phyloP scores from a whole-genome alignment of 495 filamentous ascomycete genomes.

The Lentithecium fluviatile region DNA sequence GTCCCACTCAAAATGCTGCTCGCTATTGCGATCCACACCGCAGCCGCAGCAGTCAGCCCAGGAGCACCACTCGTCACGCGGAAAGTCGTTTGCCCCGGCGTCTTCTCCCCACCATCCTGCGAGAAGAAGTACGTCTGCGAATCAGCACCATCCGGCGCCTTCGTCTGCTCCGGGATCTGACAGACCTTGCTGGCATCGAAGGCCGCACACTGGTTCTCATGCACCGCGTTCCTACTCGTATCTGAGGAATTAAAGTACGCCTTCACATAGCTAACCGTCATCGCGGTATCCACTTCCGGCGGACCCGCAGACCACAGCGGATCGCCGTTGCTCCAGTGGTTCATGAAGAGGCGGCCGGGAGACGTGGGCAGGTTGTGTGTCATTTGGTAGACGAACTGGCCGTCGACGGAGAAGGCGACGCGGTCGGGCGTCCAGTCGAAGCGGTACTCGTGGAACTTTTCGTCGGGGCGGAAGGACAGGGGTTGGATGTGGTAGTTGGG shows the following conservation, averaged over 20 bases:
- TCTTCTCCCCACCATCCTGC: slow-evolving; percentile 36
- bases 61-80: slow-evolving; percentile 3
- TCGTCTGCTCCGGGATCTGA: slow-evolving; percentile 54
- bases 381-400: slow-evolving; percentile 54
- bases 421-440: slow-evolving; percentile 65
- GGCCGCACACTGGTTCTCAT: slow-evolving; percentile 20
- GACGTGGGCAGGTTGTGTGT: slow-evolving; percentile 53
- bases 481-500: slow-evolving; percentile 53
- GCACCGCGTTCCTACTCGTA: neutral
- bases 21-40: neutral
- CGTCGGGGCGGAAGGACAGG: slow-evolving; percentile 62
- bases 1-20: too few relatives aligned
- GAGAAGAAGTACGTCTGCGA: slow-evolving; percentile 61
- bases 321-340: slow-evolving; percentile 79
- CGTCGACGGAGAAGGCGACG: slow-evolving; percentile 67
- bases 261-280: slow-evolving; percentile 65
- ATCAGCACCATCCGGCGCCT: slow-evolving; percentile 32
- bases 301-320: slow-evolving; percentile 66
- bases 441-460: slow-evolving; percentile 69
- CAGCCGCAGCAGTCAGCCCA: neutral
- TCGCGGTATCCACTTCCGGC: slow-evolving; percentile 56
- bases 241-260: slow-evolving; percentile 73
- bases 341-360: slow-evolving; percentile 64
- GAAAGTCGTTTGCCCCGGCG: slow-evolving; percentile 16
- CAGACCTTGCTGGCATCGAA: slow-evolving; percentile 50